These are phyloP conservation scores for Globisporangium canariense DNA, from an alignment of 352 stramenopile genomes.

Conservation along the genomic window DNA sequence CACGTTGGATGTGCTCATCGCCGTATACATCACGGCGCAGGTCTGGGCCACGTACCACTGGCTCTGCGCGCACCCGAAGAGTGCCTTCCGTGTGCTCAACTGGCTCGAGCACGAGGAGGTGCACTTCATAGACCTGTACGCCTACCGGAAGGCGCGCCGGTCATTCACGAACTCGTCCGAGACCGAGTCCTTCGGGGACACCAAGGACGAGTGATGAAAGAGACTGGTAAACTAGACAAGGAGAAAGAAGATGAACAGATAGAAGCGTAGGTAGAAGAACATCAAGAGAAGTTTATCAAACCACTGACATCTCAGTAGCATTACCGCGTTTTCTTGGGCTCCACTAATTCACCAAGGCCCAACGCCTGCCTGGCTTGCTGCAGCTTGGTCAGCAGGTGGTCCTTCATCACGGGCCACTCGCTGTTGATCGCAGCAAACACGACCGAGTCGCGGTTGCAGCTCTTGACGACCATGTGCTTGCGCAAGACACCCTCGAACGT, in stretches of 20 bases:
- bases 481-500: slow-evolving; percentile 85
- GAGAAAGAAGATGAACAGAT: slow-evolving; percentile 1
- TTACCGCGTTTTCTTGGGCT: slow-evolving; percentile 41
- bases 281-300: background rate
- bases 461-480: slow-evolving; percentile 85
- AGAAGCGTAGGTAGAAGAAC: slow-evolving; percentile 11
- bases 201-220: slow-evolving; percentile 15
- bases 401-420: slow-evolving; percentile 72
- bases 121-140: slow-evolving; percentile 74
- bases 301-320: background rate
- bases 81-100: slow-evolving; percentile 62
- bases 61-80: slow-evolving; percentile 59
- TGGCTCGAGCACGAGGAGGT: slow-evolving; percentile 84
- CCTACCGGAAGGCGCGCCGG: slow-evolving; percentile 70
- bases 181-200: slow-evolving; percentile 11
- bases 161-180: slow-evolving; percentile 36
- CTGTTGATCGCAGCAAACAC: slow-evolving; percentile 86
- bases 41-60: slow-evolving; percentile 86
- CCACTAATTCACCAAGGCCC: slow-evolving; percentile 10
- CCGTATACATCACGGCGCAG: slow-evolving; percentile 82
- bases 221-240: background rate
- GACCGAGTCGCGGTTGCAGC: slow-evolving; percentile 83
- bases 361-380: slow-evolving; percentile 16
- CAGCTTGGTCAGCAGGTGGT: slow-evolving; percentile 56
- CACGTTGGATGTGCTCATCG: slow-evolving; percentile 84